Evolutionary conservation across 2,329 filamentous ascomycete species (phyloP).

Genomic region (Passalora sequoiae): DNA sequence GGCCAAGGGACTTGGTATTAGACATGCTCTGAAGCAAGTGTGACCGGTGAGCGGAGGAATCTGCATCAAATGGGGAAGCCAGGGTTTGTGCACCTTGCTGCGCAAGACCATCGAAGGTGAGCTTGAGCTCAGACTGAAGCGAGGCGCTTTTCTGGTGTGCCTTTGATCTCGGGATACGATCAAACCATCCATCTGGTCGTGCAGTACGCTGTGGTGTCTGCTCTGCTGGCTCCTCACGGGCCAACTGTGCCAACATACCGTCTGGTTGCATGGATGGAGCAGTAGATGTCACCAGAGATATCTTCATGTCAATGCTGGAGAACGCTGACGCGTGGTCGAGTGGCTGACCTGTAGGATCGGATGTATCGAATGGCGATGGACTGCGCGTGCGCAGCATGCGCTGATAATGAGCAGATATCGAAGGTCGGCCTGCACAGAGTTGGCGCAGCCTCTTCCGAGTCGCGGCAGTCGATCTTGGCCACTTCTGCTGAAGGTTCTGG

Average conservation of each 20-base stretch:
- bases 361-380: constrained; percentile 52
- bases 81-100: constrained; percentile 24
- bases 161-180: constrained; percentile 40
- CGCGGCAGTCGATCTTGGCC: constrained; percentile 53
- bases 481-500: constrained; percentile 38
- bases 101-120: constrained; percentile 28
- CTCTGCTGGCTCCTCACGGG: constrained; percentile 29
- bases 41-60: constrained; percentile 17
- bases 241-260: constrained; percentile 44
- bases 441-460: constrained; percentile 55
- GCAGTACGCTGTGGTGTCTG: constrained; percentile 18
- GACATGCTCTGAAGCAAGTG: constrained; percentile 34
- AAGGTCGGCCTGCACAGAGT: constrained; percentile 57
- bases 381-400: constrained; percentile 56
- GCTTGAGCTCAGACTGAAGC: constrained; percentile 43
- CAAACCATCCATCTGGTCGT: constrained; percentile 39
- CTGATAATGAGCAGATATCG: constrained; percentile 60
- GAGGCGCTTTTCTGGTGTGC: constrained; percentile 50
- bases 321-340: constrained; percentile 35
- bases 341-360: constrained; percentile 29
- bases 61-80: constrained; percentile 42
- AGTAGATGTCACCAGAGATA: constrained; percentile 49
- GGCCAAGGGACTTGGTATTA: constrained; percentile 31
- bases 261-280: constrained; percentile 49
- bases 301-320: constrained; percentile 47